Evolutionary conservation across 2,329 filamentous ascomycete genomes (phyloP).

Genomic region (Neurospora sp.): DNA sequence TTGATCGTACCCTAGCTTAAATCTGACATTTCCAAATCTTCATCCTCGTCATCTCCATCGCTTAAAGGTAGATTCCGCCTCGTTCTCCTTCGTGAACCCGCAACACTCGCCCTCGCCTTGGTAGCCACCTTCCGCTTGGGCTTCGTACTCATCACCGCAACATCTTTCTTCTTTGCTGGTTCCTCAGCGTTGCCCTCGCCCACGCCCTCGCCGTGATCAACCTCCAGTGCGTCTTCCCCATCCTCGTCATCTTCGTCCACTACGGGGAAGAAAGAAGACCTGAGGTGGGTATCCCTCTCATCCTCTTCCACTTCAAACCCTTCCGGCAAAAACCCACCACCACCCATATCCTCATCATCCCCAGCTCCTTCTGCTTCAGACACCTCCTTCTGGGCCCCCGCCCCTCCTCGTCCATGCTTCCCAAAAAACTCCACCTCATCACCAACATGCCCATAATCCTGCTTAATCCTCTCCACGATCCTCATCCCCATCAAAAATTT

Average conservation of each 20-base stretch:
- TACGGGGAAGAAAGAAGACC: conserved; percentile 39
- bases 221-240: conserved; percentile 23
- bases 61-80: conserved; percentile 10
- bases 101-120: conserved; percentile 4
- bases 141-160: conserved; percentile 9
- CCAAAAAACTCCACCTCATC: conserved; percentile 45
- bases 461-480: conserved; percentile 66
- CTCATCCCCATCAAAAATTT: conserved; percentile 79
- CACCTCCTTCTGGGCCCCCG: conserved; percentile 14
- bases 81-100: conserved; percentile 9
- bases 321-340: conserved; percentile 53
- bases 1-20: not conserved
- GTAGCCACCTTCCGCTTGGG: conserved; percentile 10
- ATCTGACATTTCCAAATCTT: not conserved
- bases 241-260: conserved; percentile 33
- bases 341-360: conserved; percentile 43
- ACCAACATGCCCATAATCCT: conserved; percentile 62
- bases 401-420: conserved; percentile 30
- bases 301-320: conserved; percentile 40
- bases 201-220: conserved; percentile 23
- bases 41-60: conserved; percentile 14
- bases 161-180: not conserved
- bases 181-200: not conserved
- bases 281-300: conserved; percentile 21
- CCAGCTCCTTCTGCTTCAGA: conserved; percentile 11